These are phyloP conservation scores for Aspergillus sp. DNA, from an alignment of 2,329 filamentous ascomycete species.

Conservation along the genomic window DNA sequence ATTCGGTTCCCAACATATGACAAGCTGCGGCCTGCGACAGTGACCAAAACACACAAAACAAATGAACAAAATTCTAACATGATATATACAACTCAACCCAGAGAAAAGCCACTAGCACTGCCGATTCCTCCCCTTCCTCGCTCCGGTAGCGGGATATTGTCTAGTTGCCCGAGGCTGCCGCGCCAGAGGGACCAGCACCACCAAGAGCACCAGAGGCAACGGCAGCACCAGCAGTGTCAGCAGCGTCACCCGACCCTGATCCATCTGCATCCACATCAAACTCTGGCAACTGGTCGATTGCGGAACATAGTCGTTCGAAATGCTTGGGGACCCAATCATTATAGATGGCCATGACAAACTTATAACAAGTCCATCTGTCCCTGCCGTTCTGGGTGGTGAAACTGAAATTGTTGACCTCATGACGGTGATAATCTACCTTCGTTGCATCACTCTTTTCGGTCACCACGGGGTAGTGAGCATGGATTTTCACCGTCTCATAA, in stretches of 20 bases:
- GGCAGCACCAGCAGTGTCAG: too few species aligned
- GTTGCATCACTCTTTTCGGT: not conserved
- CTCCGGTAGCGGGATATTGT: too few species aligned
- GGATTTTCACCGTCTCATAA: not conserved
- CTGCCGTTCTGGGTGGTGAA: not conserved
- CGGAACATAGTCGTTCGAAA: not conserved
- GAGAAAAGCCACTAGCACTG: not conserved
- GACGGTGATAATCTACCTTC: not conserved
- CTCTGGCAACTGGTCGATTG: conserved; percentile 1
- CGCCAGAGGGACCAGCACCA: too few species aligned
- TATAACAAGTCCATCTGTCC: conserved; percentile 10
- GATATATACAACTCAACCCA: not conserved
- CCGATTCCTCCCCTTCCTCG: not conserved
- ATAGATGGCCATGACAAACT: conserved; percentile 13
- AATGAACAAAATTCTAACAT: not conserved
- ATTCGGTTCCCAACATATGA: not conserved
- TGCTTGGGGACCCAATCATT: conserved; percentile 7
- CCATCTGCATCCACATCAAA: not conserved
- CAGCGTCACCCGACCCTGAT: not conserved
- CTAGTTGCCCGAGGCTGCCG: too few species aligned
- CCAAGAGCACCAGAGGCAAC: too few species aligned
- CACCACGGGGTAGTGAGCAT: conserved; percentile 6
- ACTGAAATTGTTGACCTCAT: not conserved
- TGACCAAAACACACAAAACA: not conserved
- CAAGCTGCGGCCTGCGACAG: not conserved